A percentile compares a stretch with the other conserved stretches of the same genome.
Conservation (phyloP, 257 asterid genomes). For the Jacaranda mimosifolia region DNA sequence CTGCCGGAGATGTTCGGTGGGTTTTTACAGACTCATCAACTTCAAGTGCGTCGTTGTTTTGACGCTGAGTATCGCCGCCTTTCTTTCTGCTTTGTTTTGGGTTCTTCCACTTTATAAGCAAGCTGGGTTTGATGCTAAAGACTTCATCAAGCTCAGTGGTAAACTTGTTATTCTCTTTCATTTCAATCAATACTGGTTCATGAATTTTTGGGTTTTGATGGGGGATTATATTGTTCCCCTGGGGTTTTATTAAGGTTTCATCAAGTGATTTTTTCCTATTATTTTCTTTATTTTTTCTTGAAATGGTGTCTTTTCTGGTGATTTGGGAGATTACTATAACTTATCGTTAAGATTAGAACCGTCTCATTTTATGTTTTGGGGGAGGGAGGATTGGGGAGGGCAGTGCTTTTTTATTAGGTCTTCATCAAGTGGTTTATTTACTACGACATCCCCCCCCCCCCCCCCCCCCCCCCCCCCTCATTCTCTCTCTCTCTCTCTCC, state of each 20-base stretch:
- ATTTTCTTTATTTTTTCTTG: neutral
- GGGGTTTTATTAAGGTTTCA: neutral
- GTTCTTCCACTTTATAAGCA: conserved; percentile 43
- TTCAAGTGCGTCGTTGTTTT: conserved; percentile 61
- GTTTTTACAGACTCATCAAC: conserved; percentile 40
- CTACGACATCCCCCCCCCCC: neutral
- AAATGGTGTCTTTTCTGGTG: neutral
- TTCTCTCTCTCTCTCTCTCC: too few relatives aligned
- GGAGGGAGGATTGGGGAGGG: too few relatives aligned
- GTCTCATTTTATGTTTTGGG: neutral
- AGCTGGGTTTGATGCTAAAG: conserved; percentile 60
- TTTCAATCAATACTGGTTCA: neutral
- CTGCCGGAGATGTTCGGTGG: conserved; percentile 49
- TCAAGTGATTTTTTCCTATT: neutral
- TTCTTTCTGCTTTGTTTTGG: conserved; percentile 56
- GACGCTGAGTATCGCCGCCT: conserved; percentile 48
- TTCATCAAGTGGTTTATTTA: neutral
- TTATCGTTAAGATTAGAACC: neutral
- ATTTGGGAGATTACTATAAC: neutral
- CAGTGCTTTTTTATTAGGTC: neutral
- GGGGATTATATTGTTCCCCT: neutral
- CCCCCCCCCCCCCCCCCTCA: too few relatives aligned
- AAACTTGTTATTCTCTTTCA: neutral
- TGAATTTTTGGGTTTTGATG: neutral
- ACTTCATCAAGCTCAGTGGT: conserved; percentile 54